Evolutionary conservation across 108 stramenopile genomes (phyloP).

Genomic region (Thalassiosira profunda): DNA sequence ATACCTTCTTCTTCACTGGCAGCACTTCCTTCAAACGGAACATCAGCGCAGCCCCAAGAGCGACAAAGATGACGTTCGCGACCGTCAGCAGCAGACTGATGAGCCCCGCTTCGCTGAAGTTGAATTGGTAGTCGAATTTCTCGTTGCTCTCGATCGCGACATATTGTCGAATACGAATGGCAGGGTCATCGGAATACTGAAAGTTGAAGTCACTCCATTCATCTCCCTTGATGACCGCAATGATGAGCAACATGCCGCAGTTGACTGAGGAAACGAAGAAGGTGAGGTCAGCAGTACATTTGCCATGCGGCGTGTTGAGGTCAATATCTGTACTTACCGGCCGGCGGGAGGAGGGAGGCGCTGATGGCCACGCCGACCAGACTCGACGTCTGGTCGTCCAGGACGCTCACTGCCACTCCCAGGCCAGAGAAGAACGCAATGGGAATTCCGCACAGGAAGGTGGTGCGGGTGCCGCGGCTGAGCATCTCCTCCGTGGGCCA

Average conservation of each 20-base stretch:
- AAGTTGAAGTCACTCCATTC: background rate
- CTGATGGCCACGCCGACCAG: constrained; percentile 87
- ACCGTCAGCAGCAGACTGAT: constrained; percentile 22
- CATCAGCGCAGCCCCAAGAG: constrained; percentile 19
- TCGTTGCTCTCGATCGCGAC: background rate
- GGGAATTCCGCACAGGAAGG: constrained; percentile 36
- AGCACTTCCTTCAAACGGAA: constrained; percentile 35
- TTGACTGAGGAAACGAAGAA: constrained; percentile 5
- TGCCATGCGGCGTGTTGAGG: too few relatives aligned
- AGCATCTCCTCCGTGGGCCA: constrained; percentile 1
- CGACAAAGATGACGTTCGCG: constrained; percentile 18
- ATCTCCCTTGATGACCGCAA: background rate
- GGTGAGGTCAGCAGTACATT: too few relatives aligned
- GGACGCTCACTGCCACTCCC: constrained; percentile 85
- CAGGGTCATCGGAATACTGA: background rate
- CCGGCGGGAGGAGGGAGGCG: constrained; percentile 90
- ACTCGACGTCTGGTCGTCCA: constrained; percentile 77
- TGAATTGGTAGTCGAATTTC: background rate
- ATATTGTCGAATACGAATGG: too few relatives aligned
- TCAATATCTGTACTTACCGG: constrained; percentile 30
- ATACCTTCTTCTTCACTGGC: constrained; percentile 35
- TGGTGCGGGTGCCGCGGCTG: background rate
- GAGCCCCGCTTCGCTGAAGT: background rate
- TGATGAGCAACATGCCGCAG: constrained; percentile 13
- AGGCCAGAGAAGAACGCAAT: constrained; percentile 88